A percentile compares a stretch with the other conserved stretches of the same genome.
These are phyloP conservation scores for Pestalotiopsis sp. DNA, from an alignment of 2,329 filamentous ascomycete genomes.

Conservation along the genomic window DNA sequence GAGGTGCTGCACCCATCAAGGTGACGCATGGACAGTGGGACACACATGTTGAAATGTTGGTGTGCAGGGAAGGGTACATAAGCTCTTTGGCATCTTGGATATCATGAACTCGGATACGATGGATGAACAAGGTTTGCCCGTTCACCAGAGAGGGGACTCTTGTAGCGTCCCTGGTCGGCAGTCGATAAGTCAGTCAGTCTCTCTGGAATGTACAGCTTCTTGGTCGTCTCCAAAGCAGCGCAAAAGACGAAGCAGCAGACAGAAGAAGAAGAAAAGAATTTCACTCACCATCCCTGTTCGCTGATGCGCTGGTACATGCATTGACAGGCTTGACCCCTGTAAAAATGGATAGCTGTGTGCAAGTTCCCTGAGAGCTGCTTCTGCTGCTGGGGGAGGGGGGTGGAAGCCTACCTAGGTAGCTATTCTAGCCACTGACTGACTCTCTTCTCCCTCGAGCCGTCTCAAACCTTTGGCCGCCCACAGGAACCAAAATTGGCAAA, in stretches of 20 bases:
- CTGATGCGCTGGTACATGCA: background rate
- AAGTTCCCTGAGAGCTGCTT: background rate
- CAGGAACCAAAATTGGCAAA: background rate
- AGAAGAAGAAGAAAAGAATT: background rate
- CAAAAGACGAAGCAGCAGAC: background rate
- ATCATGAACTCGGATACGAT: too few relatives aligned
- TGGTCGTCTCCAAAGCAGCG: too few relatives aligned
- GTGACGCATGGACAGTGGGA: background rate
- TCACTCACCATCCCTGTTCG: background rate
- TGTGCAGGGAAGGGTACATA: too few relatives aligned
- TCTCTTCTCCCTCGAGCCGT: background rate
- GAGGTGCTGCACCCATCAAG: background rate
- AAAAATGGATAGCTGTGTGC: background rate
- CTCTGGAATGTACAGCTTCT: too few relatives aligned
- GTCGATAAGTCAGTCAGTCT: too few relatives aligned
- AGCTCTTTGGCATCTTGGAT: too few relatives aligned
- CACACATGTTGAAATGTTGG: too few relatives aligned
- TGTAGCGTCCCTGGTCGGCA: too few relatives aligned
- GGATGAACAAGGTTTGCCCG: too few relatives aligned
- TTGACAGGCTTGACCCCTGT: background rate
- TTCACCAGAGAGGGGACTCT: too few relatives aligned
- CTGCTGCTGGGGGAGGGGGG: background rate
- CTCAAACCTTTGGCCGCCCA: conserved; percentile 5
- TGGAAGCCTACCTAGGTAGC: background rate
- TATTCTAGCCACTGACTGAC: background rate